phyloP scores from a whole-genome alignment of 305 asterid genomes.

The Stenogyne calaminthoides region DNA sequence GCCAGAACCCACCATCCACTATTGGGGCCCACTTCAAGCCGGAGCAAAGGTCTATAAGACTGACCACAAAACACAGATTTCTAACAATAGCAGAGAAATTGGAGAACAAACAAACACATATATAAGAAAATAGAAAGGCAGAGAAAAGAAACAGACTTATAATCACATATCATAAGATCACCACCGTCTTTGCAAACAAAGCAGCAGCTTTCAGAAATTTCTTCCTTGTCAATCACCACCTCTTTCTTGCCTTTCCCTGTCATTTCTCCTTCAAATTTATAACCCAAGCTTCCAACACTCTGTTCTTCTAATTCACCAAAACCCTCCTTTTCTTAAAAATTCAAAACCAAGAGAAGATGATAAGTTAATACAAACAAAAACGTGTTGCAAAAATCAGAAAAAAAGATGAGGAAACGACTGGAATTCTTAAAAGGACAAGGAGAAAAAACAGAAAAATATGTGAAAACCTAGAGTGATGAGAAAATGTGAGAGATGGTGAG shows the following conservation, averaged over 20 bases:
- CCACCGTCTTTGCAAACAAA: constrained; percentile 67
- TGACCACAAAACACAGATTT: too few relatives aligned
- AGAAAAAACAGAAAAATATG: not conserved
- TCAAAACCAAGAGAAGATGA: not conserved
- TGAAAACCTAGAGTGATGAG: not conserved
- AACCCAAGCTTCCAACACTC: too few relatives aligned
- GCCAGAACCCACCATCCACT: too few relatives aligned
- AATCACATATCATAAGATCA: constrained; percentile 50
- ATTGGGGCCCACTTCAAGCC: too few relatives aligned
- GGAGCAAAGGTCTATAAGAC: too few relatives aligned
- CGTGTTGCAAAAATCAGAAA: not conserved
- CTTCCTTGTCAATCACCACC: constrained; percentile 38
- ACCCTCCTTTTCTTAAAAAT: constrained; percentile 2
- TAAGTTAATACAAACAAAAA: not conserved
- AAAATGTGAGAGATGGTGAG: too few relatives aligned
- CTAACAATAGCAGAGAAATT: not conserved
- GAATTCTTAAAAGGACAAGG: not conserved
- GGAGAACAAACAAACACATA: not conserved
- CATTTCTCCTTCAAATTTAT: too few relatives aligned
- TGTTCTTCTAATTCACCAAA: not conserved
- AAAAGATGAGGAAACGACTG: not conserved
- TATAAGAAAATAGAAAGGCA: not conserved
- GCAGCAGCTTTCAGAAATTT: constrained; percentile 49
- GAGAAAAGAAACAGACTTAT: constrained; percentile 34
- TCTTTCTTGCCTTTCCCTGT: constrained; percentile 31